Evolutionary conservation across 1,284 basidiomycete genomes (phyloP).

Genomic region (Cryptococcus sp.): DNA sequence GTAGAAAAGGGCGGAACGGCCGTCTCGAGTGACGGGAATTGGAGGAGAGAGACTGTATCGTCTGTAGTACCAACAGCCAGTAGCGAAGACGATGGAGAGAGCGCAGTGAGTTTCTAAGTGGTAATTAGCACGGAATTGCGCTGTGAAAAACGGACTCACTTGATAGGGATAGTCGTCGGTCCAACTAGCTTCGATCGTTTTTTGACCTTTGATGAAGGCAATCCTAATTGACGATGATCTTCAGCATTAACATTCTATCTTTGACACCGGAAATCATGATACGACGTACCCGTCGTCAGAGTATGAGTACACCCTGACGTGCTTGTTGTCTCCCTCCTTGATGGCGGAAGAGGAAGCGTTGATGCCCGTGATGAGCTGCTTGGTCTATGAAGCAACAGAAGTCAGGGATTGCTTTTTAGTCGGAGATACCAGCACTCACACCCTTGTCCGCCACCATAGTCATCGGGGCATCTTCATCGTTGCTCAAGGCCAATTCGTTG

Average conservation of each 20-base stretch:
- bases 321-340: slow-evolving; percentile 70
- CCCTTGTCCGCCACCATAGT: slow-evolving; percentile 74
- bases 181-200: slow-evolving; percentile 65
- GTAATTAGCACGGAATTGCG: background rate
- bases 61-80: slow-evolving; percentile 51
- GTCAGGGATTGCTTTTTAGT: background rate
- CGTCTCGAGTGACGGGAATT: slow-evolving; percentile 67
- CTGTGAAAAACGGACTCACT: slow-evolving; percentile 56
- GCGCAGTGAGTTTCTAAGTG: slow-evolving; percentile 48
- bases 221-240: slow-evolving; percentile 56
- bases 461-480: slow-evolving; percentile 88
- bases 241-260: background rate
- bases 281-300: slow-evolving; percentile 61
- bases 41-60: slow-evolving; percentile 62
- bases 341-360: slow-evolving; percentile 71
- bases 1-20: slow-evolving; percentile 54
- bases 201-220: slow-evolving; percentile 58
- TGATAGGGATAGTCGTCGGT: slow-evolving; percentile 85
- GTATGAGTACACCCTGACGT: slow-evolving; percentile 72
- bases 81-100: slow-evolving; percentile 32
- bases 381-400: slow-evolving; percentile 51
- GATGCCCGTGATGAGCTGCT: slow-evolving; percentile 73
- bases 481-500: slow-evolving; percentile 72
- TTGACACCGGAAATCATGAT: background rate
- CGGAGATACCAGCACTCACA: slow-evolving; percentile 54